Percentiles rank a stretch among this genome's conserved stretches.
Conservation (phyloP, 495 filamentous ascomycete species). For the Tetracladium setigerum region DNA sequence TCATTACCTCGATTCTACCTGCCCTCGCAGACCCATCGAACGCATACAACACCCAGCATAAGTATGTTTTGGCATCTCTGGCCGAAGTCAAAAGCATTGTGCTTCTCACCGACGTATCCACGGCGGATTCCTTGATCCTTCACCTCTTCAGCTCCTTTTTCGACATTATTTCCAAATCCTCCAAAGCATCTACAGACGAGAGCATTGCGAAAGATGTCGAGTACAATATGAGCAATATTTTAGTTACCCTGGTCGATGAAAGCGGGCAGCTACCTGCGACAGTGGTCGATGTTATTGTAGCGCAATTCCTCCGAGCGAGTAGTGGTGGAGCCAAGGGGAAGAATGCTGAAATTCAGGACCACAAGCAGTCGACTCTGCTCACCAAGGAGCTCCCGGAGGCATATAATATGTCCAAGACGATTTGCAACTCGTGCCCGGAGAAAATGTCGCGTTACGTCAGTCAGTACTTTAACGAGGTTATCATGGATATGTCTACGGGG, state of each 20-base stretch:
- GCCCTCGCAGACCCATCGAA: constrained; percentile 81
- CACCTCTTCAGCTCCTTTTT: constrained; percentile 83
- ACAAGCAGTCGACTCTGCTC: constrained; percentile 70
- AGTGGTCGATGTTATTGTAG: constrained; percentile 89
- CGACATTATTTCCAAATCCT: constrained; percentile 78
- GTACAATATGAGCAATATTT: constrained; percentile 78
- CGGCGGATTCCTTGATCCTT: constrained; percentile 64
- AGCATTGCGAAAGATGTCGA: constrained; percentile 84
- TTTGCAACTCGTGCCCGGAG: constrained; percentile 85
- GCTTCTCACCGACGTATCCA: constrained; percentile 83
- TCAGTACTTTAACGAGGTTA: constrained; percentile 95
- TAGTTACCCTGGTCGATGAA: constrained; percentile 84
- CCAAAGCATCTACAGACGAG: constrained; percentile 67
- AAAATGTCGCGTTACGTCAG: constrained; percentile 91
- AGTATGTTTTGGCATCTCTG: constrained; percentile 81
- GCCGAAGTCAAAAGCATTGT: constrained; percentile 91
- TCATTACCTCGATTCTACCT: constrained; percentile 74
- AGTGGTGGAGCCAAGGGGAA: constrained; percentile 45
- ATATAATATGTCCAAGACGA: constrained; percentile 91
- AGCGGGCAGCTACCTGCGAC: constrained; percentile 67
- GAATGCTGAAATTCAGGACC: constrained; percentile 41
- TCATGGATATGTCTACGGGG: constrained; percentile 66
- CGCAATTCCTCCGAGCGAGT: constrained; percentile 78
- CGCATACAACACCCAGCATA: constrained; percentile 87
- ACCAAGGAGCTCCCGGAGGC: constrained; percentile 82